phyloP scores from a whole-genome alignment of 225 moss, liverwort and hornwort genomes.

The Pseudoscleropodium purum region DNA sequence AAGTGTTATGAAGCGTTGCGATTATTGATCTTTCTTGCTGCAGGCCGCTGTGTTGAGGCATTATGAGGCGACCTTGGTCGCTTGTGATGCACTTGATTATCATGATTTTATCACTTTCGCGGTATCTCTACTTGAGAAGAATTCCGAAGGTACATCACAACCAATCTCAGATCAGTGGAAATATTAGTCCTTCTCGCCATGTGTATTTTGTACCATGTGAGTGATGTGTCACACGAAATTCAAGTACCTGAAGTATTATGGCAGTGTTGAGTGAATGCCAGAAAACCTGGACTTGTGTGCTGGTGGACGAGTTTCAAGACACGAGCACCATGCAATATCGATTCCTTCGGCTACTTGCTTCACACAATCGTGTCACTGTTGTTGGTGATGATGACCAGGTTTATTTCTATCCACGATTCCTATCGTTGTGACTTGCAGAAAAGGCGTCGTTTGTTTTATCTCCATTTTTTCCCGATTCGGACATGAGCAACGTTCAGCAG shows the following conservation, averaged over 20 bases:
- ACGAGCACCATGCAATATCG: slow-evolving; percentile 86
- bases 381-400: slow-evolving; percentile 99
- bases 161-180: neutral
- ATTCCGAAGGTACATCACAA: slow-evolving; percentile 44
- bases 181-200: neutral
- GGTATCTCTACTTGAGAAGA: slow-evolving; percentile 46
- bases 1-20: neutral
- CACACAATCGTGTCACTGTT: slow-evolving; percentile 84
- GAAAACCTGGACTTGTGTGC: slow-evolving; percentile 65
- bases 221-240: neutral
- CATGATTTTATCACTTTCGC: slow-evolving; percentile 88
- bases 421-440: neutral
- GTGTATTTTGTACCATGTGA: neutral
- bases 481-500: neutral
- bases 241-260: neutral
- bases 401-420: neutral
- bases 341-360: slow-evolving; percentile 75
- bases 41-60: slow-evolving; percentile 77
- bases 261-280: slow-evolving; percentile 77
- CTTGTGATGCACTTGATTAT: slow-evolving; percentile 95
- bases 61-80: slow-evolving; percentile 70
- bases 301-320: slow-evolving; percentile 99
- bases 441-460: neutral
- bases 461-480: neutral
- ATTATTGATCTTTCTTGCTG: neutral